These are phyloP conservation scores for Kwoniella pini DNA, from an alignment of 768 basidiomycete genomes.

Conservation along the genomic window DNA sequence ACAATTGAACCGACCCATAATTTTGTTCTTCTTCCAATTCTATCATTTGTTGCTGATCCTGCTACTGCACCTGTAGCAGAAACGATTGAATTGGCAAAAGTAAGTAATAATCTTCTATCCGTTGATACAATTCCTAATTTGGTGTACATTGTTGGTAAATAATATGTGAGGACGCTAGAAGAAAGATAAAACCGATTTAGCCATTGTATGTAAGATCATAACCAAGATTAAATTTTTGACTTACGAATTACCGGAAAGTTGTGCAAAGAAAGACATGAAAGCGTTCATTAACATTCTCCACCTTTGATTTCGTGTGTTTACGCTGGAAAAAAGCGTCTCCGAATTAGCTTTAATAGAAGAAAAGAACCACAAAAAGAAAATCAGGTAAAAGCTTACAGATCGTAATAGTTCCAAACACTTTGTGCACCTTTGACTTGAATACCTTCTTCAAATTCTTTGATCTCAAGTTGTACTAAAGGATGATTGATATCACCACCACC, in stretches of 20 bases:
- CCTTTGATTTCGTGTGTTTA: conserved; percentile 29
- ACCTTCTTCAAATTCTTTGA: conserved; percentile 61
- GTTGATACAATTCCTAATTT: conserved; percentile 36
- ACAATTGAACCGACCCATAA: conserved; percentile 27
- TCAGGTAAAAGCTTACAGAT: conserved; percentile 12
- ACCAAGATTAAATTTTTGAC: not conserved
- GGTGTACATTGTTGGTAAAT: conserved; percentile 47
- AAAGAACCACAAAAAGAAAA: no score
- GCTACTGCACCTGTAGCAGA: conserved; percentile 50
- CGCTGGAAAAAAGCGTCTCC: no score
- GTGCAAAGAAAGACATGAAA: conserved; percentile 63
- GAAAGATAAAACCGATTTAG: not conserved
- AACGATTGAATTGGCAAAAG: conserved; percentile 53
- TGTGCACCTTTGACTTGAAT: conserved; percentile 61
- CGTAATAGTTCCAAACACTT: conserved; percentile 61
- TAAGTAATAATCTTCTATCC: conserved; percentile 52
- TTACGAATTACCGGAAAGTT: conserved; percentile 60
- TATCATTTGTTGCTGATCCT: conserved; percentile 36
- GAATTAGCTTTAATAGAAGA: no score
- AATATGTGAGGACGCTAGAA: conserved; percentile 58
- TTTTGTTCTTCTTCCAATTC: conserved; percentile 25
- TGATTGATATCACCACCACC: conserved; percentile 58
- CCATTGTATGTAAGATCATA: not conserved
- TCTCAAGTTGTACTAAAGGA: conserved; percentile 60
- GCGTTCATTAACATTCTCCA: conserved; percentile 58